Evolutionary conservation across 768 basidiomycete species (phyloP), one percentile per base, ranked within the genome.

Genomic region (Phylloporus arenicola): DNA sequence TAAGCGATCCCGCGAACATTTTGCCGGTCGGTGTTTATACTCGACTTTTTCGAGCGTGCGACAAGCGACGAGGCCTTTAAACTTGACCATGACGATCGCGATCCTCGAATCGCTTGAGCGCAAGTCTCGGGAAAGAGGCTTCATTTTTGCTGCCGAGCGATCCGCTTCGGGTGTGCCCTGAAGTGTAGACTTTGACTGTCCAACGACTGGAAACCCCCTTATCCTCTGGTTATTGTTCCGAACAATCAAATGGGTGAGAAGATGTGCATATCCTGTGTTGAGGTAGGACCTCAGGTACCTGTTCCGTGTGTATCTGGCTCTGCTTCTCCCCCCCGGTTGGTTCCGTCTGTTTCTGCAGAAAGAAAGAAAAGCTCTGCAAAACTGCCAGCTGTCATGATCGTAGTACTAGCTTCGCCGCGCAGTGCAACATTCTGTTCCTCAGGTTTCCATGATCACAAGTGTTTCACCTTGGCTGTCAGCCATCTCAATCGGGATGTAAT

Each of bases 1-100:
- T 56, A 63, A 64, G 64, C 64, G 64, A 62, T 65, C 64, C 64
- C 64, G 64, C 64, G 64, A 65, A 57, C 56, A 47, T 63, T 50
- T 64, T 60, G 49, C 59, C 64, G 59, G 54, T 49, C 64, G 61
- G 61, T 40, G 43, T 58, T 57, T 45, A 51, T 39, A 40, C 51
- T 34, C 50, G 54, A 48, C 43, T 42, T 48, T 30, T 41, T 35
- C 43, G 45, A 52, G 53, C 35, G 48, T 20, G 31, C 39, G 48
- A 45, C 59, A 65, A 67, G 62, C 64, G 64, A 66, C 48, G 64
- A 64, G 46, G 47, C 31, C 56, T 51, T 57, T 59, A 62, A 34
- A 52, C 62, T 53, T 44, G 57, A 35, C 56, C 52, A 62, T 22
- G 53, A 42, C 48, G 58, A 62, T 61, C 64, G 55, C 56, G 58